Percentiles rank a stretch among this genome's conserved stretches.
Evolutionary conservation across 352 stramenopile species (phyloP).

Genomic region (Globisporangium solare): DNA sequence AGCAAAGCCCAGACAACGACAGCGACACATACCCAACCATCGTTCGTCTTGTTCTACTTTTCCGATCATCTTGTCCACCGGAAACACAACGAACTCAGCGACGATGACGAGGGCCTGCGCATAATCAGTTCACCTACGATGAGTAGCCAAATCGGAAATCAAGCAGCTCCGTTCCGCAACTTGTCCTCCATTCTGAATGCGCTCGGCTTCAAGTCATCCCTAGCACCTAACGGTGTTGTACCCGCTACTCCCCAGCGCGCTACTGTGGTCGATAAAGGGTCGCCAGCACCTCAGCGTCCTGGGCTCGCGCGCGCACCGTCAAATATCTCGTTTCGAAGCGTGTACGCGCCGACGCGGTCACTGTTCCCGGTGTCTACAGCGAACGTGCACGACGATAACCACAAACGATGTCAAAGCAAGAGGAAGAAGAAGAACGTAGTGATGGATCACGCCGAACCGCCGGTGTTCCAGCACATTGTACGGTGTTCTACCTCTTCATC

Average conservation of each 20-base stretch:
- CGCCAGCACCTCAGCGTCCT: background rate
- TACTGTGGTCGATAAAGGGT: background rate
- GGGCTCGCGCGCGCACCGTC: background rate
- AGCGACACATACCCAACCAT: background rate
- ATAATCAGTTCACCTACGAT: too few relatives aligned
- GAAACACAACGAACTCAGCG: slow-evolving; percentile 1
- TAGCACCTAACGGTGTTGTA: background rate
- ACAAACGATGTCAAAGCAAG: slow-evolving; percentile 10
- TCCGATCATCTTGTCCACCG: slow-evolving; percentile 10
- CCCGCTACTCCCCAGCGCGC: background rate
- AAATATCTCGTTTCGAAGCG: slow-evolving; percentile 7
- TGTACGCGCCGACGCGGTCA: slow-evolving; percentile 14
- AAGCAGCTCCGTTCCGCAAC: too few relatives aligned
- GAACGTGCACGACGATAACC: background rate
- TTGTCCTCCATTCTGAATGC: background rate
- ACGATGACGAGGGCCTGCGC: background rate
- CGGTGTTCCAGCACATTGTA: slow-evolving; percentile 32
- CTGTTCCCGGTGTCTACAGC: slow-evolving; percentile 5
- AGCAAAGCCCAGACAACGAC: slow-evolving; percentile 1
- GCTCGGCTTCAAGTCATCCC: slow-evolving; percentile 7
- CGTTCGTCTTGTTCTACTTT: slow-evolving; percentile 37
- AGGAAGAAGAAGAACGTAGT: slow-evolving; percentile 37
- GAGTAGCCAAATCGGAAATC: too few relatives aligned
- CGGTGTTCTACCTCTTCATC: too few relatives aligned
- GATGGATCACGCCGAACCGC: slow-evolving; percentile 25